Evolutionary conservation across 352 stramenopile genomes (phyloP).

Genomic region (Phytophthora ramorum): DNA sequence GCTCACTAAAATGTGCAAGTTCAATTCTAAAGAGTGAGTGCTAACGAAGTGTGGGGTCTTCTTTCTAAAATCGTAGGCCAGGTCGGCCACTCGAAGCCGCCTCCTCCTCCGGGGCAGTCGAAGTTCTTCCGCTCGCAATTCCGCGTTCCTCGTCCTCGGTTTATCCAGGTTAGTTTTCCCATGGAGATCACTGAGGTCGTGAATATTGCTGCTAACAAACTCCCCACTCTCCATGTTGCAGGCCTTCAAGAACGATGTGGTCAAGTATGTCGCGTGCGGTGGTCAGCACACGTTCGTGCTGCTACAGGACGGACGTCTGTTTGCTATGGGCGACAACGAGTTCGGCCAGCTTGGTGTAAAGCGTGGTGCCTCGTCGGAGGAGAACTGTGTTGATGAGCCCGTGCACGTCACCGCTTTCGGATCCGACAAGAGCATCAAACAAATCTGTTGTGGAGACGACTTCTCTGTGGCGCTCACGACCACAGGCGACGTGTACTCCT

Average conservation of each 20-base stretch:
- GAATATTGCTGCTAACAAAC: background rate
- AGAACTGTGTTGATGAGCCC: constrained; percentile 47
- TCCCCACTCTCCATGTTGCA: constrained; percentile 18
- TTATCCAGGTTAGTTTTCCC: constrained; percentile 56
- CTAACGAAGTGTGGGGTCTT: background rate
- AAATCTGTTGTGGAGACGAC: constrained; percentile 66
- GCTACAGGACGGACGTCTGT: constrained; percentile 60
- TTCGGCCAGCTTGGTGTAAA: constrained; percentile 68
- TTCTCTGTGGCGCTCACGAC: constrained; percentile 69
- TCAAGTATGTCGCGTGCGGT: constrained; percentile 70
- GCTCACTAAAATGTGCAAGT: background rate
- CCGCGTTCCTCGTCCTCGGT: constrained; percentile 67
- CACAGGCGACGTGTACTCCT: constrained; percentile 70
- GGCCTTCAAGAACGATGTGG: constrained; percentile 60
- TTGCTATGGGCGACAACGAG: constrained; percentile 82
- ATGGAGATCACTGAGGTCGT: background rate
- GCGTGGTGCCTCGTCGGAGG: constrained; percentile 34
- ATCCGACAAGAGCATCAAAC: constrained; percentile 38
- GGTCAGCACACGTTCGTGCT: constrained; percentile 77
- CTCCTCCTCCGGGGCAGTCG: constrained; percentile 55
- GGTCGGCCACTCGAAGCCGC: constrained; percentile 71
- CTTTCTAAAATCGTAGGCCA: constrained; percentile 43
- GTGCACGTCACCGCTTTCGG: constrained; percentile 37
- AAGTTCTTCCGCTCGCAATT: constrained; percentile 87
- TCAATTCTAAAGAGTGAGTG: background rate